Evolutionary conservation across 768 basidiomycete genomes (phyloP).

Genomic region (Daedaleopsis nitida): DNA sequence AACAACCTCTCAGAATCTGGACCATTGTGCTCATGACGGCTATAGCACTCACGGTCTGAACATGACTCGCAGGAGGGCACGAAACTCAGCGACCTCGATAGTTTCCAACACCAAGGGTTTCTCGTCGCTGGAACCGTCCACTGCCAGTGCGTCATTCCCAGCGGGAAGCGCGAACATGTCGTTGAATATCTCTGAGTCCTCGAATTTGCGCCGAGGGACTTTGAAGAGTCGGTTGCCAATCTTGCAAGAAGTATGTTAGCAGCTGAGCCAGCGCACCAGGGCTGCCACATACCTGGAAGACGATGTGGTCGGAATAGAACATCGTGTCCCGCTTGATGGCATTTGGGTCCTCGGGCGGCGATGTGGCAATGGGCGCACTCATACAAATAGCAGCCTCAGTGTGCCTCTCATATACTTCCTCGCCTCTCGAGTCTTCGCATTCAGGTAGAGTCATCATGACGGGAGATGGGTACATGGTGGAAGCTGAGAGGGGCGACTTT

Average conservation of each 20-base stretch:
- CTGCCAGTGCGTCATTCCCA: background rate
- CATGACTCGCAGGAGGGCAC: constrained; percentile 21
- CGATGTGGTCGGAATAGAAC: constrained; percentile 11
- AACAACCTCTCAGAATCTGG: background rate
- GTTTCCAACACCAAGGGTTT: constrained; percentile 19
- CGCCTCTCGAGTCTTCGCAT: no score
- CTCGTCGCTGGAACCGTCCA: constrained; percentile 23
- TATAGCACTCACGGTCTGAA: constrained; percentile 19
- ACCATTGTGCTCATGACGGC: background rate
- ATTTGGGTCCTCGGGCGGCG: background rate
- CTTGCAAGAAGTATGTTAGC: constrained; percentile 2
- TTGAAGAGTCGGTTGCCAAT: constrained; percentile 22
- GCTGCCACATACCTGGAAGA: constrained; percentile 2
- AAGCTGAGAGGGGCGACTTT: background rate
- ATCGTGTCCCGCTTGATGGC: background rate
- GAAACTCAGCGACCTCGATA: constrained; percentile 17
- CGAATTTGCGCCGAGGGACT: constrained; percentile 23
- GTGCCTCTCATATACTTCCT: no score
- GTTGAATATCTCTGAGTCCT: constrained; percentile 24
- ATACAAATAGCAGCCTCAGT: no score
- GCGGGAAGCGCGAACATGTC: constrained; percentile 16
- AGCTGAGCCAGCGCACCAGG: background rate
- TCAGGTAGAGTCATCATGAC: no score
- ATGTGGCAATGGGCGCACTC: no score
- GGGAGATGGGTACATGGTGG: no score